These are phyloP conservation scores for Saccharum spontaneum DNA, from an alignment of 176 grass and related monocot genomes.

Conservation along the genomic window DNA sequence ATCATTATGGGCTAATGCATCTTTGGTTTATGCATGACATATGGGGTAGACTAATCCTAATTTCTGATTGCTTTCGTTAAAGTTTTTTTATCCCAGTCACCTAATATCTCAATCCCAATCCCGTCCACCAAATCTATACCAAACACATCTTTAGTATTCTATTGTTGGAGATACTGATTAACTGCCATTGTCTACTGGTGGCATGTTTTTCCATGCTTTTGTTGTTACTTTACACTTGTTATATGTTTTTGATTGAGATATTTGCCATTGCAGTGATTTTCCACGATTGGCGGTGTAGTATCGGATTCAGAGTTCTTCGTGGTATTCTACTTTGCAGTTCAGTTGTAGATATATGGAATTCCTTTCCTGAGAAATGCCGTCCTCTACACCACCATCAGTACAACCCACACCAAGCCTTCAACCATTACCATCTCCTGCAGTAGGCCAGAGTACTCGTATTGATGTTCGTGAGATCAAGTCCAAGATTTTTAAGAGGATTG, in stretches of 20 bases:
- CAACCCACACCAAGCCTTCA: slow-evolving; percentile 39
- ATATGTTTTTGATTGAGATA: slow-evolving; percentile 21
- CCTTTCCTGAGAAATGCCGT: slow-evolving; percentile 46
- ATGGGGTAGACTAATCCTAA: background rate
- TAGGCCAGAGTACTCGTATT: slow-evolving; percentile 53
- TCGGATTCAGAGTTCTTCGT: slow-evolving; percentile 6
- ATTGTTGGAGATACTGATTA: slow-evolving; percentile 14
- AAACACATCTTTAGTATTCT: background rate
- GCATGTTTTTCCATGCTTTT: slow-evolving; percentile 20
- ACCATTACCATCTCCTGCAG: slow-evolving; percentile 47
- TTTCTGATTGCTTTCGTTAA: background rate
- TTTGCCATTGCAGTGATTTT: slow-evolving; percentile 41
- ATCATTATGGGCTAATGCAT: background rate
- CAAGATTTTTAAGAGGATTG: slow-evolving; percentile 63
- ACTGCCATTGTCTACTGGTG: background rate
- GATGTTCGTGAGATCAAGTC: slow-evolving; percentile 79
- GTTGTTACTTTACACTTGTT: background rate
- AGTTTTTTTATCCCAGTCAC: background rate
- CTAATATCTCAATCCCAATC: background rate
- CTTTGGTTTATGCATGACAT: background rate
- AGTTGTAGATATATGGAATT: slow-evolving; percentile 45
- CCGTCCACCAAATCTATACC: background rate
- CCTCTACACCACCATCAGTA: slow-evolving; percentile 36
- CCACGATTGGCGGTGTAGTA: background rate
- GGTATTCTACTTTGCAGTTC: slow-evolving; percentile 12